Conservation (phyloP, 179 eudicot species). For the Pouteria campechiana region DNA sequence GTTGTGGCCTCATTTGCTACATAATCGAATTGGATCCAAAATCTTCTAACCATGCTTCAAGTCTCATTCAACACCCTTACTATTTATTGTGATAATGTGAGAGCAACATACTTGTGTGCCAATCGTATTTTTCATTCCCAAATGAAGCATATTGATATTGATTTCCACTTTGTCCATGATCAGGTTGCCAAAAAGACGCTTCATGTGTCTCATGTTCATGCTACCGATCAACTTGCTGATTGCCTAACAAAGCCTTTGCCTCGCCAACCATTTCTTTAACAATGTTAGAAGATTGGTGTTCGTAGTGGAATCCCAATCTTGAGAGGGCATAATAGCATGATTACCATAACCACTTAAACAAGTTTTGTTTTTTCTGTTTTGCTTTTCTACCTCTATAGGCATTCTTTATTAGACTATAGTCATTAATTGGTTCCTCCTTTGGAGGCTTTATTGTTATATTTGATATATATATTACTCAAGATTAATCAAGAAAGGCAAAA, state of each 20-base stretch:
- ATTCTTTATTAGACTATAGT: no score
- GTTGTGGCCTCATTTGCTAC: not conserved
- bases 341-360: no score
- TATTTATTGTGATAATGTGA: not conserved
- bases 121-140: not conserved
- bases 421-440: no score
- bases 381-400: no score
- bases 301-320: not conserved
- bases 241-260: not conserved
- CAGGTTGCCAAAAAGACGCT: not conserved
- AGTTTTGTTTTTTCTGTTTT: no score
- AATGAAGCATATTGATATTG: not conserved
- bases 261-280: not conserved
- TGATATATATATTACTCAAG: no score
- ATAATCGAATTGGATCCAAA: not conserved
- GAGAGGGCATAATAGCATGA: no score
- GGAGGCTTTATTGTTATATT: no score
- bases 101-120: not conserved
- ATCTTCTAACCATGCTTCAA: not conserved
- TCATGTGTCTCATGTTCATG: no score
- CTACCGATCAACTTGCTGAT: not conserved
- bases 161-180: not conserved
- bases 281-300: not conserved
- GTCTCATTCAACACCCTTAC: not conserved
- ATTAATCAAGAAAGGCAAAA: no score